Base-by-base conservation (phyloP, 352 stramenopile species). In the Globisporangium echinulatum region DNA sequence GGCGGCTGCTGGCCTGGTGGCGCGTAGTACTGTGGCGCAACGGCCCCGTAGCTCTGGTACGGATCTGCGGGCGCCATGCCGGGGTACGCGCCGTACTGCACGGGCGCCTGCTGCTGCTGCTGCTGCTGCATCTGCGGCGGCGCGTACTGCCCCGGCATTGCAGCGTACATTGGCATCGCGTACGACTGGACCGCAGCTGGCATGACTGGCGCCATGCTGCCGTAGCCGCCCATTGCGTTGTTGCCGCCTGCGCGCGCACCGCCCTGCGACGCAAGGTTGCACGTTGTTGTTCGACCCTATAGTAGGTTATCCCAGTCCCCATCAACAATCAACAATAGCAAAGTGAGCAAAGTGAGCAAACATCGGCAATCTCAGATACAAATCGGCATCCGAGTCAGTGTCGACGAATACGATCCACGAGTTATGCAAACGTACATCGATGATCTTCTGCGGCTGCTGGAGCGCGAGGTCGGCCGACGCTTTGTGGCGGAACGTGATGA, bases 401-500 rank as follows among this genome's bases (percentile, higher is more conserved):
- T 14, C n/a, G 11, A 53, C 5, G n/a, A 56, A 33, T 39, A 25
- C 38, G 42, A 48, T 17, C 33, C n/a, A 33, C 6, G 42, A 49
- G 19, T 39, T 15, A 52, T 39, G n/a, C 51, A 19, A 11, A 78
- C 74, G 46, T 73, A 92, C 82, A 59, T 89, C 74, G 46, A 92
- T 88, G 46, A 71, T 58, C 55, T 88, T 89, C 50, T 76, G 67
- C 5, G 78, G 77, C n/a, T 82, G 69, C 52, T 79, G 67, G n/a
- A 92, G 66, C 38, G 82, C 78, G 36, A 54, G 61, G 15, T 77
- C 63, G 0, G 75, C 80, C 2, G 61, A 63, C n/a, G 59, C 51
- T 47, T 78, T 74, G n/a, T 87, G 62, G 38, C 67, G 67, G 60
- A 71, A 92, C 38, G 69, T 86, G 53, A 90, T 72, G 46, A 89